phyloP scores from a whole-genome alignment of 495 filamentous ascomycete genomes.

The Rhypophila decipiens region DNA sequence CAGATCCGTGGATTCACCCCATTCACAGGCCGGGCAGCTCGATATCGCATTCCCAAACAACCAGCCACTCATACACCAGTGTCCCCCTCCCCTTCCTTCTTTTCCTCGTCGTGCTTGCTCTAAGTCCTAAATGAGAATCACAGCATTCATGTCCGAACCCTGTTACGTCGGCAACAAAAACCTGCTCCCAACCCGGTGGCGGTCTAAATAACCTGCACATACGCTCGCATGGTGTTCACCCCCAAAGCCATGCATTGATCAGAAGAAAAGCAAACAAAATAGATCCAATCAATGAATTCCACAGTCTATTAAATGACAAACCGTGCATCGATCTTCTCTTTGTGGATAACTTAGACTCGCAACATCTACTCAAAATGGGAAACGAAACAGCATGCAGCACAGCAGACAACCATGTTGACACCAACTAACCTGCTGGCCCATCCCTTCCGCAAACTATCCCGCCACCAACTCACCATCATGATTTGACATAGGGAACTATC shows the following conservation, averaged over 20 bases:
- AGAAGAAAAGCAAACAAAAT: neutral
- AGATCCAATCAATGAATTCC: neutral
- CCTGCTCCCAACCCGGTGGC: neutral
- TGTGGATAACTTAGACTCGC: neutral
- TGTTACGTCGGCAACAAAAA: neutral
- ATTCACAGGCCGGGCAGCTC: neutral
- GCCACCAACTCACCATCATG: neutral
- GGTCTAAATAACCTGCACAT: neutral
- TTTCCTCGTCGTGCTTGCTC: neutral
- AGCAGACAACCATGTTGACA: neutral
- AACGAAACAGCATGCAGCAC: neutral
- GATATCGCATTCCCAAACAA: neutral
- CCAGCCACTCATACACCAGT: neutral
- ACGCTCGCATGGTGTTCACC: neutral
- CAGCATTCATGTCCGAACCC: neutral
- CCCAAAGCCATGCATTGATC: neutral
- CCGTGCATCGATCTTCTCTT: neutral
- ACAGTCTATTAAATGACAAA: neutral
- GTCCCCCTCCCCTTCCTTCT: neutral
- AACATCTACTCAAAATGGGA: neutral
- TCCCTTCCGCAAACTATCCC: neutral
- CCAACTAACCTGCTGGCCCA: neutral
- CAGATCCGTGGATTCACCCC: neutral
- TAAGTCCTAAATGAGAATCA: neutral
- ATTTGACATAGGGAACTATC: neutral